Evolutionary conservation across 164 flowering plant species (phyloP).

Genomic region (Litsea cubeba): DNA sequence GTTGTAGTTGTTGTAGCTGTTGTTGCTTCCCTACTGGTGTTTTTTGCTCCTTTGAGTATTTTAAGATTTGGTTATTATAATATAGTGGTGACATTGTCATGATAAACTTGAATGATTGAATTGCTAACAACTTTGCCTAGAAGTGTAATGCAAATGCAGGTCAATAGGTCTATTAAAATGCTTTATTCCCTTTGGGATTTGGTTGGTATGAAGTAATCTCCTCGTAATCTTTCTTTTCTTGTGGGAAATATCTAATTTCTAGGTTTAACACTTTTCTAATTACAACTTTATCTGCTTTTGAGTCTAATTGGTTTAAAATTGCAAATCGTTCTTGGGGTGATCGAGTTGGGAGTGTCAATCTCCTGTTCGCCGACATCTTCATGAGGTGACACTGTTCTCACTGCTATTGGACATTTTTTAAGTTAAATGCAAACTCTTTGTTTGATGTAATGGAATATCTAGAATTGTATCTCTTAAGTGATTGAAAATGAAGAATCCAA

Average conservation of each 20-base stretch:
- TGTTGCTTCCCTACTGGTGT: neutral
- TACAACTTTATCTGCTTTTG: neutral
- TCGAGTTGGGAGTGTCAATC: too few species aligned
- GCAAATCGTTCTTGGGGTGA: too few species aligned
- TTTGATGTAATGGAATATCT: too few species aligned
- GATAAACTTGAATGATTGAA: conserved; percentile 1
- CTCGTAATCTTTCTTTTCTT: neutral
- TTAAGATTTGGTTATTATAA: neutral
- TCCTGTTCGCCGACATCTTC: too few species aligned
- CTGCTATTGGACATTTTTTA: too few species aligned
- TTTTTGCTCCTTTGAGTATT: neutral
- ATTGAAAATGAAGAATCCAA: too few species aligned
- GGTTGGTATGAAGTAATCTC: neutral
- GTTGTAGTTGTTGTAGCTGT: neutral
- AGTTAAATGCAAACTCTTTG: too few species aligned
- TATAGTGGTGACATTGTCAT: neutral
- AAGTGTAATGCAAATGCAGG: neutral
- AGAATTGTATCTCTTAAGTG: too few species aligned
- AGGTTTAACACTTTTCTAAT: neutral
- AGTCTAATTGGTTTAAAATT: too few species aligned
- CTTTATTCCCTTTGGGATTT: neutral
- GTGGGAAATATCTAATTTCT: neutral
- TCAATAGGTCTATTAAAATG: neutral
- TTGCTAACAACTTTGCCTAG: neutral
- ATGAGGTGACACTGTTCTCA: too few species aligned